phyloP scores from a whole-genome alignment of 2,329 filamentous ascomycete genomes.

The Graphium sp. region DNA sequence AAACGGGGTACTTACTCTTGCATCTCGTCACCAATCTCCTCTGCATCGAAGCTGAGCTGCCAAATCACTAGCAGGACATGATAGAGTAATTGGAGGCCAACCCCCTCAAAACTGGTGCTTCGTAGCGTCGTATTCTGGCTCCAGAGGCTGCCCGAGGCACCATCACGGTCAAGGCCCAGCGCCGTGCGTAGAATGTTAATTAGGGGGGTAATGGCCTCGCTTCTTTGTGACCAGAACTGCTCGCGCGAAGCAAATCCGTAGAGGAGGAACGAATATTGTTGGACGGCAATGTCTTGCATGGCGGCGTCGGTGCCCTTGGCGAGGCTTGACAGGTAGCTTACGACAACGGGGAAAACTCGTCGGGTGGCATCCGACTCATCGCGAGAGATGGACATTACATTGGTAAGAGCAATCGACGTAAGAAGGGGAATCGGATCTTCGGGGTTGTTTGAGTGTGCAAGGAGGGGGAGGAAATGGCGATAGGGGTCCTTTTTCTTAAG shows the following conservation, averaged over 20 bases:
- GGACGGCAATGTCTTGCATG: slow-evolving; percentile 88
- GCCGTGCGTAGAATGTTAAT: slow-evolving; percentile 69
- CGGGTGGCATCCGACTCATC: slow-evolving; percentile 49
- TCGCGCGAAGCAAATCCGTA: slow-evolving; percentile 57
- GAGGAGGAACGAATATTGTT: slow-evolving; percentile 74
- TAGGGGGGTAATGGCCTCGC: slow-evolving; percentile 69
- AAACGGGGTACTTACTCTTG: slow-evolving; percentile 50
- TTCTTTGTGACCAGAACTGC: slow-evolving; percentile 81
- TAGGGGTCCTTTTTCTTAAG: slow-evolving; percentile 65
- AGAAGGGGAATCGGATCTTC: slow-evolving; percentile 78
- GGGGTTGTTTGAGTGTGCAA: slow-evolving; percentile 56
- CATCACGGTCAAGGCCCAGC: slow-evolving; percentile 49
- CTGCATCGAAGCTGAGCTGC: slow-evolving; percentile 92
- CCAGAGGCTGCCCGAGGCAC: slow-evolving; percentile 43
- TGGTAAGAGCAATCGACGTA: slow-evolving; percentile 72
- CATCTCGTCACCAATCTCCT: slow-evolving; percentile 53
- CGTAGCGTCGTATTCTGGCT: slow-evolving; percentile 34
- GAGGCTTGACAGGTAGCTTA: slow-evolving; percentile 71
- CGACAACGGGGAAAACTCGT: slow-evolving; percentile 64
- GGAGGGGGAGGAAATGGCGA: slow-evolving; percentile 67
- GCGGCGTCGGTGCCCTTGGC: slow-evolving; percentile 76
- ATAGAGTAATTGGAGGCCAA: slow-evolving; percentile 85
- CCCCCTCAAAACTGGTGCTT: slow-evolving; percentile 47
- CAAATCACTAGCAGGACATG: slow-evolving; percentile 86
- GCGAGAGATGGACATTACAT: slow-evolving; percentile 53